phyloP scores from a whole-genome alignment of 495 filamentous ascomycete species.

The Clavariopsis aquatica region DNA sequence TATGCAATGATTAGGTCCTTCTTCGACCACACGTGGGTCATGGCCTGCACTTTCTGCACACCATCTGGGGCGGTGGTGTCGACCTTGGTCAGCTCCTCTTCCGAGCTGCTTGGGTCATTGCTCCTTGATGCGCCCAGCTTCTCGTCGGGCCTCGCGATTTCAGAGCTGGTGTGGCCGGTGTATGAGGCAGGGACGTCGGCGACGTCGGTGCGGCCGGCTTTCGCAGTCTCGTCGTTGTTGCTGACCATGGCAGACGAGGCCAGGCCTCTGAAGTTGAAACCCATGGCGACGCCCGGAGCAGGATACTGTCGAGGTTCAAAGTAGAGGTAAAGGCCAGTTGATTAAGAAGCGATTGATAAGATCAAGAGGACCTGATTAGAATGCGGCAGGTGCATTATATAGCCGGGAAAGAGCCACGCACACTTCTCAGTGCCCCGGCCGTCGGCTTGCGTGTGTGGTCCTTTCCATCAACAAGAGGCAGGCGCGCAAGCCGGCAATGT shows the following conservation, averaged over 20 bases:
- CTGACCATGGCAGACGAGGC: slow-evolving; percentile 7
- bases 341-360: slow-evolving; percentile 12
- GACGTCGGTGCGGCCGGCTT: background rate
- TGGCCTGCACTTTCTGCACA: slow-evolving; percentile 51
- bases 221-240: background rate
- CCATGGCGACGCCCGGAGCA: slow-evolving; percentile 4
- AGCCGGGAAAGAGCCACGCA: slow-evolving; percentile 1
- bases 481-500: background rate
- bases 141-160: slow-evolving; percentile 1
- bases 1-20: slow-evolving; percentile 48
- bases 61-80: slow-evolving; percentile 43
- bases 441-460: background rate
- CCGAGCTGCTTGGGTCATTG: background rate
- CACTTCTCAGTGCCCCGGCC: background rate
- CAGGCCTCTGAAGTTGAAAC: slow-evolving; percentile 22
- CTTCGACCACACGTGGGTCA: slow-evolving; percentile 50
- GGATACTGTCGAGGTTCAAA: background rate
- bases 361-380: slow-evolving; percentile 10
- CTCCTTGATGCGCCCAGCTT: slow-evolving; percentile 6
- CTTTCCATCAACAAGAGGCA: background rate
- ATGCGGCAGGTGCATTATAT: slow-evolving; percentile 4
- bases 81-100: slow-evolving; percentile 22
- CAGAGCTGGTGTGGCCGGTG: slow-evolving; percentile 13
- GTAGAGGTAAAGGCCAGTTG: background rate
- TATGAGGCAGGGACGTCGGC: slow-evolving; percentile 13